phyloP scores from a whole-genome alignment of 208 protist genomes.

The Crithidia fasciculata region DNA sequence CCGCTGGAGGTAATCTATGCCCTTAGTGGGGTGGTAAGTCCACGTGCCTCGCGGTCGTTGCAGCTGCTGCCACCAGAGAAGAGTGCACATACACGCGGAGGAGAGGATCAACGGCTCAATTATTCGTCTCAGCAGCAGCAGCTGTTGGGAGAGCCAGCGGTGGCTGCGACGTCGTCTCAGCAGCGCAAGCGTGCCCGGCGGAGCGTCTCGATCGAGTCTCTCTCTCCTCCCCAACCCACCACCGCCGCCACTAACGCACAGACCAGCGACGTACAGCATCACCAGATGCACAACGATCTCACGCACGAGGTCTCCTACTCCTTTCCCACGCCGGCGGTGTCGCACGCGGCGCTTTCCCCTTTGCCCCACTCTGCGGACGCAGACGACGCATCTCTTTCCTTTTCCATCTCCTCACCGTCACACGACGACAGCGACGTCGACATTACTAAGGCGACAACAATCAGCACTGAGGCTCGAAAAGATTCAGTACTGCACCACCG shows the following conservation, averaged over 20 bases:
- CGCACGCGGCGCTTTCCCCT: too few species aligned
- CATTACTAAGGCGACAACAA: background rate
- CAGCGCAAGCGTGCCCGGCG: too few species aligned
- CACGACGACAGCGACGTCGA: background rate
- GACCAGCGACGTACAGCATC: background rate
- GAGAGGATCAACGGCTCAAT: too few species aligned
- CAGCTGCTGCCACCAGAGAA: background rate
- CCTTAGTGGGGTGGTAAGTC: slow-evolving; percentile 19
- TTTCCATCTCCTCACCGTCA: slow-evolving; percentile 19
- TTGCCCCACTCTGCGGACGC: background rate
- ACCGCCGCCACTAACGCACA: background rate
- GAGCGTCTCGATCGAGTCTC: too few species aligned
- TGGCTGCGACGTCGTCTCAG: too few species aligned
- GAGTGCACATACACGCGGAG: too few species aligned
- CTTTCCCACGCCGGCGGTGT: background rate
- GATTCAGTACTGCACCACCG: too few species aligned
- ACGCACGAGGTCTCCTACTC: background rate
- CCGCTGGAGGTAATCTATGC: slow-evolving; percentile 53
- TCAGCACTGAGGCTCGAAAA: too few species aligned
- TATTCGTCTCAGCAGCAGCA: too few species aligned
- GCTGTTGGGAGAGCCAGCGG: too few species aligned
- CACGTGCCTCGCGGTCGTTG: background rate
- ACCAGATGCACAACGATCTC: background rate
- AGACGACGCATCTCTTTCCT: background rate
- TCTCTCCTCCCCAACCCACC: too few species aligned